Evolutionary conservation across 2,329 filamentous ascomycete species (phyloP).

Genomic region (Fusarium albosuccineum): DNA sequence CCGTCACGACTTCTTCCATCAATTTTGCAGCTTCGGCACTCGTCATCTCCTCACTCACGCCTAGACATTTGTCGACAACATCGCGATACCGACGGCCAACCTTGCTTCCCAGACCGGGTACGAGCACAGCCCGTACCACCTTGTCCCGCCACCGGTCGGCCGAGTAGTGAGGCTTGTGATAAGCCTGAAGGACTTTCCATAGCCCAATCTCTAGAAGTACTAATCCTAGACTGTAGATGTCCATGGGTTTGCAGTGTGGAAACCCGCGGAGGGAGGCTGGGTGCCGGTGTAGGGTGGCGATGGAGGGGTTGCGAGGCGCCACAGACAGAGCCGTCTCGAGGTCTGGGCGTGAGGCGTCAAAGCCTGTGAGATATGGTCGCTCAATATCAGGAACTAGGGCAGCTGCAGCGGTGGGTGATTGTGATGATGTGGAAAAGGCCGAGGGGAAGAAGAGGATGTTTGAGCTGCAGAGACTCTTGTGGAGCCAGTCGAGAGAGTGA

Average conservation of each 20-base stretch:
- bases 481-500: slow-evolving; percentile 68
- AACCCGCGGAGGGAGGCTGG: slow-evolving; percentile 57
- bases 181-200: slow-evolving; percentile 59
- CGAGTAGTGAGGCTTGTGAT: slow-evolving; percentile 58
- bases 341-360: slow-evolving; percentile 67
- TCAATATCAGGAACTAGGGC: slow-evolving; percentile 56
- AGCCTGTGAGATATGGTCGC: slow-evolving; percentile 63
- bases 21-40: slow-evolving; percentile 54
- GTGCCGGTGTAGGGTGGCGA: slow-evolving; percentile 61
- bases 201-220: slow-evolving; percentile 64
- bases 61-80: slow-evolving; percentile 58
- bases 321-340: slow-evolving; percentile 64
- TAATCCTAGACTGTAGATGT: slow-evolving; percentile 66
- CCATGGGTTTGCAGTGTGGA: slow-evolving; percentile 62
- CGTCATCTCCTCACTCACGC: slow-evolving; percentile 53
- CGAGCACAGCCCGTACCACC: slow-evolving; percentile 56
- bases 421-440: slow-evolving; percentile 50
- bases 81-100: slow-evolving; percentile 56
- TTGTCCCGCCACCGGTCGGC: slow-evolving; percentile 58
- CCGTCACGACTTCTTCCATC: slow-evolving; percentile 58
- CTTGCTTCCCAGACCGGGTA: slow-evolving; percentile 57
- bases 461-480: slow-evolving; percentile 67
- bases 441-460: slow-evolving; percentile 68
- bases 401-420: slow-evolving; percentile 52
- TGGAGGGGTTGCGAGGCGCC: slow-evolving; percentile 57